phyloP scores from a whole-genome alignment of 495 filamentous ascomycete species.

The Sordaria brevicollis region DNA sequence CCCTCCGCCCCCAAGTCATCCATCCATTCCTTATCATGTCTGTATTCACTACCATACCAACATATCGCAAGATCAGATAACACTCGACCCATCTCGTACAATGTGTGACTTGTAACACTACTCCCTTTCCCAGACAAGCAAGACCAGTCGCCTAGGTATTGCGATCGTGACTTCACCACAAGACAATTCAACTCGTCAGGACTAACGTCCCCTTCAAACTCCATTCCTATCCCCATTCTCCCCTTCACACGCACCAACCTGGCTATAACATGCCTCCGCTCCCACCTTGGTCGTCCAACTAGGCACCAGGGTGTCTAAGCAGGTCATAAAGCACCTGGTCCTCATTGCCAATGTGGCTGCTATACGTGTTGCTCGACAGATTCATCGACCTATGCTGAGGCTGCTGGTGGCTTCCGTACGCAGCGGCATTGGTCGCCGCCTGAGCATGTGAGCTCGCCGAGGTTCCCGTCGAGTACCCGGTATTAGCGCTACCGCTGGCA shows the following conservation, averaged over 20 bases:
- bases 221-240: too few species aligned
- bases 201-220: too few species aligned
- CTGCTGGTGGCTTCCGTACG: slow-evolving; percentile 5
- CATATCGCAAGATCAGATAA: too few species aligned
- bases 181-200: too few species aligned
- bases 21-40: too few species aligned
- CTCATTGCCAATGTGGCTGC: slow-evolving; percentile 14
- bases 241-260: not conserved
- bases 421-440: not conserved
- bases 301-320: slow-evolving; percentile 4
- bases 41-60: too few species aligned
- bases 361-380: slow-evolving; percentile 20
- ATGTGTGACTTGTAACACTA: too few species aligned
- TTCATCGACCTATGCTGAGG: slow-evolving; percentile 20
- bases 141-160: too few species aligned
- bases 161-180: too few species aligned
- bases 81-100: too few species aligned
- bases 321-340: slow-evolving; percentile 18
- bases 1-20: too few species aligned
- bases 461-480: slow-evolving; percentile 1
- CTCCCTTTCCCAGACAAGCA: too few species aligned
- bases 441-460: slow-evolving; percentile 4
- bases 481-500: slow-evolving; percentile 1
- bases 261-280: not conserved
- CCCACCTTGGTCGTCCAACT: not conserved